A percentile compares a stretch with the other conserved stretches of the same genome.
Evolutionary conservation across 805 yeast genomes (phyloP).

Genomic region (Candida saitoana): DNA sequence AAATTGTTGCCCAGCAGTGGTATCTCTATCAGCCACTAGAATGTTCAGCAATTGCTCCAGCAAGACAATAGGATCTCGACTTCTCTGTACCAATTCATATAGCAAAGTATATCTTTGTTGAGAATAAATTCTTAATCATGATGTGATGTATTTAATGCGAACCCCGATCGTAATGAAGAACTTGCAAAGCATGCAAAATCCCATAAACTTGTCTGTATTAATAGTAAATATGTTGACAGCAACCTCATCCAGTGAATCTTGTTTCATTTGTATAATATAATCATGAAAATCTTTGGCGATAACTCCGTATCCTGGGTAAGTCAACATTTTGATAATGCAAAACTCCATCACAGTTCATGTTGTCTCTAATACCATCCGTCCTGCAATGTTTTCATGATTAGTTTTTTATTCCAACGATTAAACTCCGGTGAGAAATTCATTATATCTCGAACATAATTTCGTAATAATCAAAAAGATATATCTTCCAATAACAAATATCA

Average conservation of each 20-base stretch:
- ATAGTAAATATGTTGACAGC: too few species aligned
- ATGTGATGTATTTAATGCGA: too few species aligned
- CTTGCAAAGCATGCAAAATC: too few species aligned
- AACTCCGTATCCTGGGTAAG: too few species aligned
- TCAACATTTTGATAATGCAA: too few species aligned
- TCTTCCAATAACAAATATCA: not conserved
- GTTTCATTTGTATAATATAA: too few species aligned
- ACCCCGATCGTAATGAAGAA: too few species aligned
- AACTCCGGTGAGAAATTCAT: not conserved
- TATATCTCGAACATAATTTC: not conserved
- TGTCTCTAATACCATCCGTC: not conserved
- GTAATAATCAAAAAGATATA: too few species aligned
- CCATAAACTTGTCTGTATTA: too few species aligned
- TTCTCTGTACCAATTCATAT: slow-evolving; percentile 37
- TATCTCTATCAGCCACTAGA: slow-evolving; percentile 38
- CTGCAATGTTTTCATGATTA: not conserved
- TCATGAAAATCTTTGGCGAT: too few species aligned
- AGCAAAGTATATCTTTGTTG: slow-evolving; percentile 26
- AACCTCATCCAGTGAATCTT: too few species aligned
- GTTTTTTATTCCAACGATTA: not conserved
- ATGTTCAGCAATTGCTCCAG: slow-evolving; percentile 40
- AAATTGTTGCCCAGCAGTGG: slow-evolving; percentile 34
- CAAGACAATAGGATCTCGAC: slow-evolving; percentile 32
- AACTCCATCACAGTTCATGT: not conserved
- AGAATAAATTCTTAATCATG: too few species aligned